phyloP scores from a whole-genome alignment of 306 rosid species.

The Cercis canadensis region DNA sequence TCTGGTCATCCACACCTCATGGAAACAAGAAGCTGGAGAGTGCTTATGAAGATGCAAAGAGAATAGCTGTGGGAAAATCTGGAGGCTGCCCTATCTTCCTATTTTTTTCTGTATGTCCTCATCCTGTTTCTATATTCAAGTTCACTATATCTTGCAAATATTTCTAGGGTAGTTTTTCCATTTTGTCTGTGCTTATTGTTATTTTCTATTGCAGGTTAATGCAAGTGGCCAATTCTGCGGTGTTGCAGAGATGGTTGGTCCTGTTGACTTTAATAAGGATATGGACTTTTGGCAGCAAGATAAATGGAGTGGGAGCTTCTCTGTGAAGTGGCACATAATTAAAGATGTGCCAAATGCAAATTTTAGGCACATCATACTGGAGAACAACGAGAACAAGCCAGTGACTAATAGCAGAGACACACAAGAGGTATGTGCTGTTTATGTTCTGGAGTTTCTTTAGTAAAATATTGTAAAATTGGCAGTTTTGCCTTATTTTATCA shows the following conservation, averaged over 20 bases:
- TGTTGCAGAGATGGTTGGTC: slow-evolving; percentile 84
- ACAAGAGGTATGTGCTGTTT: slow-evolving; percentile 68
- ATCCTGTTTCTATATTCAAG: neutral
- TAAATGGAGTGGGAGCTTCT: slow-evolving; percentile 97
- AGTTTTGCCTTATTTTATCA: no score
- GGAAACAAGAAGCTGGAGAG: slow-evolving; percentile 84
- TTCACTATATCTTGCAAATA: no score
- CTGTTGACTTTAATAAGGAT: slow-evolving; percentile 79
- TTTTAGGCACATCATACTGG: slow-evolving; percentile 86
- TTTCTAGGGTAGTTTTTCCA: no score
- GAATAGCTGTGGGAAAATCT: slow-evolving; percentile 61
- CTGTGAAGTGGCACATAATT: slow-evolving; percentile 90
- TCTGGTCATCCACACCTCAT: slow-evolving; percentile 97
- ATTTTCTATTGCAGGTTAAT: slow-evolving; percentile 67
- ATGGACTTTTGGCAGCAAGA: slow-evolving; percentile 99
- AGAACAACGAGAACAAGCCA: slow-evolving; percentile 93
- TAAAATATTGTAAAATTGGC: no score
- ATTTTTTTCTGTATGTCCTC: slow-evolving; percentile 74
- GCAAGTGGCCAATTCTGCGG: slow-evolving; percentile 97
- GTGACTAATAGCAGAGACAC: slow-evolving; percentile 97
- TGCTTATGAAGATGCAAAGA: slow-evolving; percentile 81
- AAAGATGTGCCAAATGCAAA: slow-evolving; percentile 84
- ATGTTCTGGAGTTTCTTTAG: no score
- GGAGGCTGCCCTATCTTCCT: slow-evolving; percentile 80
- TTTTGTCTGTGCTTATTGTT: neutral